Percentiles rank a stretch among this genome's conserved stretches.
Conservation (phyloP, 176 grass and related monocot species). For the Phragmites australis region DNA sequence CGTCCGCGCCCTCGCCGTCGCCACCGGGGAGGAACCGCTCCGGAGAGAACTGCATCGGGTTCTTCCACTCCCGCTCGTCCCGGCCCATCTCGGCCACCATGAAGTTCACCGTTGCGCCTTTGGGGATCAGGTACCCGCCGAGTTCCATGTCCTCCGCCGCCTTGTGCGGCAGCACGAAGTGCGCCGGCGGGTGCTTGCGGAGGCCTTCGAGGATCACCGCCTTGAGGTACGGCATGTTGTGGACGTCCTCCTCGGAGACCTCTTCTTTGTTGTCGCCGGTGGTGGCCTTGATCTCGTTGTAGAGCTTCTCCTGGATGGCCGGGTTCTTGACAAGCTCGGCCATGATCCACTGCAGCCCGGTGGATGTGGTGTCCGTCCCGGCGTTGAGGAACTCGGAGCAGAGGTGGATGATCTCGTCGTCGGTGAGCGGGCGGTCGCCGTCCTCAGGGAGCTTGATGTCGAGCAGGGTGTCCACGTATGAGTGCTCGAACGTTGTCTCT, state of each 20-base stretch:
- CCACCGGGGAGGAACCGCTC: slow-evolving; percentile 58
- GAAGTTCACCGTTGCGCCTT: slow-evolving; percentile 61
- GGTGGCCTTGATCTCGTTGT: slow-evolving; percentile 35
- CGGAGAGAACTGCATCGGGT: slow-evolving; percentile 50
- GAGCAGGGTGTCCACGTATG: slow-evolving; percentile 73
- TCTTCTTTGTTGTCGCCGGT: not conserved
- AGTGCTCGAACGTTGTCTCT: slow-evolving; percentile 45
- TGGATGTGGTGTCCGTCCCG: slow-evolving; percentile 74
- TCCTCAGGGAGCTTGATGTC: slow-evolving; percentile 55
- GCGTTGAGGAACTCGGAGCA: slow-evolving; percentile 70
- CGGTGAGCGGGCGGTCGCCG: slow-evolving; percentile 37
- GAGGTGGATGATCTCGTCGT: slow-evolving; percentile 46
- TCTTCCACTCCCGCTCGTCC: slow-evolving; percentile 52
- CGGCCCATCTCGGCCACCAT: slow-evolving; percentile 57
- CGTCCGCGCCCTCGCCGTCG: slow-evolving; percentile 52
- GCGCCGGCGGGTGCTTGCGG: slow-evolving; percentile 48
- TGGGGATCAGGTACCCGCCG: slow-evolving; percentile 56
- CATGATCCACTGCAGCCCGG: slow-evolving; percentile 78
- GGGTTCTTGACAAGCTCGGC: slow-evolving; percentile 73
- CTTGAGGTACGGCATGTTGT: slow-evolving; percentile 58
- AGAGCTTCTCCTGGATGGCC: slow-evolving; percentile 43
- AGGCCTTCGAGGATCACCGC: slow-evolving; percentile 64
- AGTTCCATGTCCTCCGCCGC: slow-evolving; percentile 49
- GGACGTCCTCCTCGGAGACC: slow-evolving; percentile 47
- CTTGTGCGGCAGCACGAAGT: slow-evolving; percentile 53